These are phyloP conservation scores for Aspergillus homomorphus DNA, from an alignment of 495 filamentous ascomycete genomes.

Conservation along the genomic window DNA sequence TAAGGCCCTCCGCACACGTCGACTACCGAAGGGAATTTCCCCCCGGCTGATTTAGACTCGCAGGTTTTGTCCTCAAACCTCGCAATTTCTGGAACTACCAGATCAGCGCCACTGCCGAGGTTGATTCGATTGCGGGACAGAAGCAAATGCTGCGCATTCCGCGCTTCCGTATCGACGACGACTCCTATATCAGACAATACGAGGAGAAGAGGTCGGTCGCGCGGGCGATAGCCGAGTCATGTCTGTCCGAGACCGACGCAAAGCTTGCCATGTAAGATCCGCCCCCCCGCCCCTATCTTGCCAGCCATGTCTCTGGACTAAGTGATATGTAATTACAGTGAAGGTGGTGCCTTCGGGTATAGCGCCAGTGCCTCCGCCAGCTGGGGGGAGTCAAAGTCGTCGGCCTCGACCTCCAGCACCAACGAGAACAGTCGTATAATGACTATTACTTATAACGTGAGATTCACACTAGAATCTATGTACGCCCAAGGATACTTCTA, in stretches of 20 bases:
- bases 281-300: neutral
- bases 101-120: neutral
- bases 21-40: no score
- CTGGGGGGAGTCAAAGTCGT: neutral
- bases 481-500: neutral
- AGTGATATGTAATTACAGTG: neutral
- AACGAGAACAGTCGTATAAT: neutral
- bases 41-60: no score
- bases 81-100: constrained; percentile 4
- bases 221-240: constrained; percentile 5
- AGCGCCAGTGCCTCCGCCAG: constrained; percentile 1
- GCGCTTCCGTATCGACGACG: constrained; percentile 9
- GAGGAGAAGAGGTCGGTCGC: constrained; percentile 3
- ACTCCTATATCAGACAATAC: constrained; percentile 8
- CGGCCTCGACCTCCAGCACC: neutral
- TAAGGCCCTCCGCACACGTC: neutral
- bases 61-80: constrained; percentile 7
- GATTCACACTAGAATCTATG: no score
- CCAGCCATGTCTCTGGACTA: neutral
- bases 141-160: constrained; percentile 12
- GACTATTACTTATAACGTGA: constrained; percentile 15
- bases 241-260: constrained; percentile 3
- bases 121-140: neutral
- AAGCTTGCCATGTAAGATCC: constrained; percentile 10
- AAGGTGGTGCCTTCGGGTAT: constrained; percentile 6